A percentile compares a stretch with the other conserved stretches of the same genome.
Conservation (phyloP, 2,329 filamentous ascomycete genomes). For the Dactylonectria macrodidyma region DNA sequence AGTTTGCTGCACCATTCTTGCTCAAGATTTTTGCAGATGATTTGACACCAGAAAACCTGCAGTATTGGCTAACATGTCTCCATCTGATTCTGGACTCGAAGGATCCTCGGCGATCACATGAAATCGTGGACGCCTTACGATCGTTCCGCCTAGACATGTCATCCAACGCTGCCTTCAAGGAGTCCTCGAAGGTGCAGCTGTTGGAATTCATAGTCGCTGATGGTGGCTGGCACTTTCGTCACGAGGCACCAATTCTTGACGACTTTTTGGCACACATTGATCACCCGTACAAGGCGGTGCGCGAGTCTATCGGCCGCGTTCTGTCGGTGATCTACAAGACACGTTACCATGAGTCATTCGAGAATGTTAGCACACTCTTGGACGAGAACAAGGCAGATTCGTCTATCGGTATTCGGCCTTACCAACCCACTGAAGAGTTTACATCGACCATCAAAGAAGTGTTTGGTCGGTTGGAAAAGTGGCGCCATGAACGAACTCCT, state of each 20-base stretch:
- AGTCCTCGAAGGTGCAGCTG: slow-evolving; percentile 94
- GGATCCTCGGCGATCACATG: slow-evolving; percentile 89
- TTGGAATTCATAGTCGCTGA: slow-evolving; percentile 91
- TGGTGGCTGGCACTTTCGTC: slow-evolving; percentile 95
- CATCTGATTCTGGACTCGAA: slow-evolving; percentile 91
- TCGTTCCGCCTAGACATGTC: slow-evolving; percentile 93
- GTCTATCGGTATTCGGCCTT: slow-evolving; percentile 87
- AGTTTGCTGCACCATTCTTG: slow-evolving; percentile 90
- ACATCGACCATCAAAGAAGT: slow-evolving; percentile 79
- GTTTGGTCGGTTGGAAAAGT: slow-evolving; percentile 85
- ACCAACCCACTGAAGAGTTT: slow-evolving; percentile 83
- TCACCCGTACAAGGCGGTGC: slow-evolving; percentile 97
- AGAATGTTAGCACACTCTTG: slow-evolving; percentile 81
- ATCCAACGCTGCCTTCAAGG: slow-evolving; percentile 98
- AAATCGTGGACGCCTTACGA: slow-evolving; percentile 85
- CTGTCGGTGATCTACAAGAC: slow-evolving; percentile 92
- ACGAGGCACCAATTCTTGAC: slow-evolving; percentile 88
- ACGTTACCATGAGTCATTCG: slow-evolving; percentile 94
- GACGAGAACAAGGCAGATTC: slow-evolving; percentile 84
- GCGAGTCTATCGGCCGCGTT: slow-evolving; percentile 93
- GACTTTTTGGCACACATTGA: slow-evolving; percentile 94
- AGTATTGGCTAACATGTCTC: slow-evolving; percentile 95
- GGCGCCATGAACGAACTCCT: slow-evolving; percentile 86
- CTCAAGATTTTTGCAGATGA: slow-evolving; percentile 90
- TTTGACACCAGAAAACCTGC: slow-evolving; percentile 92